phyloP scores from a whole-genome alignment of 1,284 basidiomycete species.

The Lentinus polychrous region DNA sequence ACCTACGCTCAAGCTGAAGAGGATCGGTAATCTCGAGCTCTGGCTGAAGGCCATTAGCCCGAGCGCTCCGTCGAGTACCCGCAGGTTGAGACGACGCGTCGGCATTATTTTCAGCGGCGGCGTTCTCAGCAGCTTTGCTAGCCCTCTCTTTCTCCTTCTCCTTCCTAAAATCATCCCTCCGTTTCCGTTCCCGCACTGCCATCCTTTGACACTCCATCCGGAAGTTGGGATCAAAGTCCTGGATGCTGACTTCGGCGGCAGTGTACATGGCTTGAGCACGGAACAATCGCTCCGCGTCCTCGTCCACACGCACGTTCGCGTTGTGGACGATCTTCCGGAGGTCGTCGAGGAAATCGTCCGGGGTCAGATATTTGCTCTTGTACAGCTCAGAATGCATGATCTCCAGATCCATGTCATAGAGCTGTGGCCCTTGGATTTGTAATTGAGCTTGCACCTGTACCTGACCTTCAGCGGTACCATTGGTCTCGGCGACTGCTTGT shows the following conservation, averaged over 20 bases:
- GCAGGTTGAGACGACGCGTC: constrained; percentile 30
- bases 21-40: constrained; percentile 70
- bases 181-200: constrained; percentile 71
- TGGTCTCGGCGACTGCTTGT: constrained; percentile 10
- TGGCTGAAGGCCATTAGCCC: constrained; percentile 64
- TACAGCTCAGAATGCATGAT: constrained; percentile 86
- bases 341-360: constrained; percentile 84
- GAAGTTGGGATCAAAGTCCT: constrained; percentile 84
- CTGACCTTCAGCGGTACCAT: constrained; percentile 12
- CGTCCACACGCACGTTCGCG: constrained; percentile 55
- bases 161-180: constrained; percentile 54
- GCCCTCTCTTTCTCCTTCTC: constrained; percentile 44
- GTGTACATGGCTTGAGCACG: constrained; percentile 90
- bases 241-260: constrained; percentile 80
- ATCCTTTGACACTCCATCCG: constrained; percentile 84
- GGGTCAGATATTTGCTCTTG: constrained; percentile 83
- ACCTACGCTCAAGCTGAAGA: constrained; percentile 57
- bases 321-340: constrained; percentile 88
- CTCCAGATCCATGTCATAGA: constrained; percentile 87
- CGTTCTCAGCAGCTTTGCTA: constrained; percentile 24
- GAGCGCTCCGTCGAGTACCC: constrained; percentile 56
- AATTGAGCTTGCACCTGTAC: constrained; percentile 15
- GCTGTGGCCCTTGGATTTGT: constrained; percentile 22
- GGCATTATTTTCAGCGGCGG: constrained; percentile 20
- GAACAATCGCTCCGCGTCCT: constrained; percentile 73